Percentiles rank a stretch among this genome's conserved stretches.
phyloP scores from a whole-genome alignment of 2,329 filamentous ascomycete species.

The Aphanocladium album region DNA sequence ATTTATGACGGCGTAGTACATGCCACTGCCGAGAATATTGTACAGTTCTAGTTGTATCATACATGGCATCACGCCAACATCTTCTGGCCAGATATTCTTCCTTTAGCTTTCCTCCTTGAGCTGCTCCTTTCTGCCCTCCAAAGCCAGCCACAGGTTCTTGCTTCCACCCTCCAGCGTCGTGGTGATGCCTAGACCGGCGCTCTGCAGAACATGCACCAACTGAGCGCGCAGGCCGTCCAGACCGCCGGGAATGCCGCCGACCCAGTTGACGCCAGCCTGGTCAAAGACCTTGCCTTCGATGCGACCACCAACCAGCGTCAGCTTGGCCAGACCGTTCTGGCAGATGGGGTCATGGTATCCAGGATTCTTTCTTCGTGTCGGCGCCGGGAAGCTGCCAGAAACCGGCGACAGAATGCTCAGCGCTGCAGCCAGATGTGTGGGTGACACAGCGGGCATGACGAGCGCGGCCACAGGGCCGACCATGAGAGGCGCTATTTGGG shows the following conservation, averaged over 20 bases:
- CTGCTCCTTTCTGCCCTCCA: slow-evolving; percentile 76
- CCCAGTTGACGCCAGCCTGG: slow-evolving; percentile 58
- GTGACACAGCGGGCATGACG: slow-evolving; percentile 76
- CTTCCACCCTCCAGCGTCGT: slow-evolving; percentile 72
- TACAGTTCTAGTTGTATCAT: slow-evolving; percentile 1
- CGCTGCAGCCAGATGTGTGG: slow-evolving; percentile 75
- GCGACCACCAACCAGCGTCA: slow-evolving; percentile 79
- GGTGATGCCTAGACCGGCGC: slow-evolving; percentile 71
- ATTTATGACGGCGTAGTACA: too few species aligned
- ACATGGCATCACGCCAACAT: too few species aligned
- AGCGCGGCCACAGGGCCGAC: slow-evolving; percentile 76
- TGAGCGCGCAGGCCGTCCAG: slow-evolving; percentile 75
- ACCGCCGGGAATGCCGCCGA: slow-evolving; percentile 73
- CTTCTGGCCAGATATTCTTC: too few species aligned
- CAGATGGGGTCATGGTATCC: slow-evolving; percentile 75
- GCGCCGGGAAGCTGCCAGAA: slow-evolving; percentile 68
- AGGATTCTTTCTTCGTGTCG: slow-evolving; percentile 68
- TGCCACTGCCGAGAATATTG: too few species aligned
- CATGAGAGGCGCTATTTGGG: slow-evolving; percentile 67
- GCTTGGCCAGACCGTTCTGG: slow-evolving; percentile 78
- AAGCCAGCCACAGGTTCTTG: slow-evolving; percentile 78
- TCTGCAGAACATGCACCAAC: slow-evolving; percentile 75
- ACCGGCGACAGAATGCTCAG: slow-evolving; percentile 72
- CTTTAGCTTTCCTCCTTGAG: slow-evolving; percentile 59
- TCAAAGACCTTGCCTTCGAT: slow-evolving; percentile 86